Conservation (phyloP, 108 stramenopile species). For the Seminavis robusta region DNA sequence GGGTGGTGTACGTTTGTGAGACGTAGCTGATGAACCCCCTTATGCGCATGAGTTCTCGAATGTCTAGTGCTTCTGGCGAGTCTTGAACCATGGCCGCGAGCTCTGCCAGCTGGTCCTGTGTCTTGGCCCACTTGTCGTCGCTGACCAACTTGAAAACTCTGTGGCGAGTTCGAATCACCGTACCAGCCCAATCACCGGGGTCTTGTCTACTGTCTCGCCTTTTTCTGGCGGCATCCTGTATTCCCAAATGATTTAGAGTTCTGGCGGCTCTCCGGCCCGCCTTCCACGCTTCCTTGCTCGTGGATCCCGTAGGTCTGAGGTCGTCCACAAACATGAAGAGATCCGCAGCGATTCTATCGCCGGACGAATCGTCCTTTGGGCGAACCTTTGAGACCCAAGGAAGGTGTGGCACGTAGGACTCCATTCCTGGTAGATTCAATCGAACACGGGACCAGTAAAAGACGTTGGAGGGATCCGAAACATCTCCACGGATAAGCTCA, state of each 20-base stretch:
- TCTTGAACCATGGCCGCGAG: not conserved
- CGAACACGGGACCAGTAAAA: not conserved
- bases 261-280: not conserved
- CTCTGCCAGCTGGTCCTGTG: not conserved
- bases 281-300: not conserved
- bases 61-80: not conserved
- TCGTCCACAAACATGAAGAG: conserved; percentile 34
- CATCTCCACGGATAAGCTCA: not conserved
- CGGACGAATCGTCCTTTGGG: not conserved
- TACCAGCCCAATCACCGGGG: conserved; percentile 50
- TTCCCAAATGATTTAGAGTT: conserved; percentile 26
- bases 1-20: conserved; percentile 9
- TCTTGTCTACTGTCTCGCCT: conserved; percentile 5
- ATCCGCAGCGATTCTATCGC: conserved; percentile 14
- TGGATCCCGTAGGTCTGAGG: conserved; percentile 1
- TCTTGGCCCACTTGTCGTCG: not conserved
- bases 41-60: conserved; percentile 17
- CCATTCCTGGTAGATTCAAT: not conserved
- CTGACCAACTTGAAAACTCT: not conserved
- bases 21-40: conserved; percentile 28
- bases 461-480: not conserved
- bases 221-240: conserved; percentile 56
- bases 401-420: not conserved
- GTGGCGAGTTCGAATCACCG: conserved; percentile 2
- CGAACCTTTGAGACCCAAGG: not conserved